Base-by-base conservation (phyloP, 495 filamentous ascomycete genomes). In the Poronia punctata region DNA sequence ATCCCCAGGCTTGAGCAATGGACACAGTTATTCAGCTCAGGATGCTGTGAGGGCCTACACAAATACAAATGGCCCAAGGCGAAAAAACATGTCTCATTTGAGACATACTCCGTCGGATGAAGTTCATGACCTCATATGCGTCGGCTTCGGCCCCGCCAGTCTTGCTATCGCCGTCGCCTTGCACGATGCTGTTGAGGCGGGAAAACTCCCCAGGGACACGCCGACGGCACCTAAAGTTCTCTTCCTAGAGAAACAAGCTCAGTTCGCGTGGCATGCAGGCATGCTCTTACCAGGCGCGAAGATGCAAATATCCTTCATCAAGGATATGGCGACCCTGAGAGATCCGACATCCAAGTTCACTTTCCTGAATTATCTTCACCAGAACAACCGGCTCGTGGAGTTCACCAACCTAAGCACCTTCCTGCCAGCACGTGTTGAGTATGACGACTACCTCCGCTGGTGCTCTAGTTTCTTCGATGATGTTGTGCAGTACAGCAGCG, bases 261-360 rank as follows among this genome's bases (percentile, higher is more conserved):
- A 76, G 28, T 98, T 96, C 52, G 76, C 79, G 35, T 96, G 90
- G 90, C 90, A 98, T 60, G 78, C 83, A 3, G 90, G 90, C 24
- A 98, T 98, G 90, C 74, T 95, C 39, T 76, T 98, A 1, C 87
- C 88, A 0, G 87, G 87, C 32, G 84, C 88, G 9, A 85, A 83
- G 57, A 98, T 98, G 90, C 90, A 98, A 61, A 96, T 98, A 43
- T 90, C 86, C 22, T 98, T 96, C 71, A 71, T 98, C 62, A 98
- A 98, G 67, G 92, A 96, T 52, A 72, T 98, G 43, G 90, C 92
- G 8, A 92, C 87, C 7, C 64, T 95, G 30, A 74, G 90, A 26
- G 79, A 96, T 48, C 90, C 90, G 2, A 79, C 82, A 42, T 94
- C 86, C 38, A 70, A 88, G 49, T 98, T 96, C 65, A 96, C 90